Base-by-base conservation (phyloP, 169 alveolate genomes). In the Cryptosporidium ryanae region DNA sequence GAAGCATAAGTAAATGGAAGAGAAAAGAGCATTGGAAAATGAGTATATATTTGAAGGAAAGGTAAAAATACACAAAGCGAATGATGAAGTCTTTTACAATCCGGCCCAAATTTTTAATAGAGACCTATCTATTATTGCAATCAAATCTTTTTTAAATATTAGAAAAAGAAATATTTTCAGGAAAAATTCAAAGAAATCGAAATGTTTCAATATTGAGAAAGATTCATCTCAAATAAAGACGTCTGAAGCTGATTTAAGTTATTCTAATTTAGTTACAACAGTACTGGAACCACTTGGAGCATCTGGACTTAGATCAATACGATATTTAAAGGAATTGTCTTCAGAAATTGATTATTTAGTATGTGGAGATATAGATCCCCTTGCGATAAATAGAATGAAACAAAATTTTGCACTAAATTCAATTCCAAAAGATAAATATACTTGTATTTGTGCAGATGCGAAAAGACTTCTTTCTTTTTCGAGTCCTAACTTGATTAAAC, bases 81-180 rank as follows among this genome's bases (percentile, higher is more conserved):
- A 91, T 31, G 63, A 91, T 44, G 93, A 92, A 48, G 64, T 94
- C 23, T 94, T 94, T 84, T 94, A 94, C 84, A 97, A 97, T 84
- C 96, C 96, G 29, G 97, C 98, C 8, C 98, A 97, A 81, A 97
- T 96, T 49, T 96, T 96, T 89, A 97, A 97, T 90, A 92, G 99
- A 31, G 99, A 97, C 71, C 82, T 97, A 65, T 94, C 98, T 10
- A 17, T 76, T 15, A 61, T 76, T 46, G 87, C 29, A 61, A 76
- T 76, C 27, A 76, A 76, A 44, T 55, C 87, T 27, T 76, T 76
- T 61, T 61, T 61, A n/a, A 25, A 44, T 10, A 18, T 68, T 27
- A 76, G 71, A 61, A 31, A 50, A 48, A 76, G 23, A 23, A 32
- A 25, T 6, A 10, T 43, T 34, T 38, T 31, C 64, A 54, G 48